Base-by-base conservation (phyloP, 1,139 yeast species). In the Yarrowia galli region DNA sequence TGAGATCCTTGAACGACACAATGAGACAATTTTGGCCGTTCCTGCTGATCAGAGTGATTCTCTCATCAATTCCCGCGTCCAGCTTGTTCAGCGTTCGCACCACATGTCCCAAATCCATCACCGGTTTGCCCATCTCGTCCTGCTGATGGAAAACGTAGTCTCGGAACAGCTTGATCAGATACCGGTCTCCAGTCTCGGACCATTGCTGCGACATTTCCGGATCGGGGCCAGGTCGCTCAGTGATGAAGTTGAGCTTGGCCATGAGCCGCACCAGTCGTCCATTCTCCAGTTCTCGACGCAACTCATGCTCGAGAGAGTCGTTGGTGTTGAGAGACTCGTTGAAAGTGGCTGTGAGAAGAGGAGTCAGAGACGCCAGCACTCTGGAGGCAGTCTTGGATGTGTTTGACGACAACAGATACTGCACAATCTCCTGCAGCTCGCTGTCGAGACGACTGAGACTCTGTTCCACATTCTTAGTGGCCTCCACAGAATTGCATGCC, bases 61-160 rank as follows among this genome's bases (percentile, higher is more conserved):
- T 87, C 77, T 95, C 99, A 67, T 91, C 95, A 60, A 89, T 84
- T 0, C 98, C 99, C 16, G 96, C 96, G 76, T 96, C 99, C 70
- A 95, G 81, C 77, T 95, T 95, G 79, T 95, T 95, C 74, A 95
- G 80, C 72, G 89, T 86, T 67, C 86, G 81, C 71, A 96, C 80
- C 4, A 93, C 96, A 76, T 92, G 92, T 1, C 93, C 88, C 73
- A 95, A 81, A 78, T 96, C 98, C 68, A 92, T 81, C 3, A 88
- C 85, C 2, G 97, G 92, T 73, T 85, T 84, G 20, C 97, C 97
- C 43, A 79, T 78, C 67, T 89, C 96, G 75, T 92, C 92, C 61
- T 83, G 84, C 75, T 91, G 97, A 75, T 91, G 96, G 79, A 93
- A 95, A 5, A 93, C 88, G 75, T 86, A 91, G 76, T 93, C 97